Base-by-base conservation (phyloP, 2,329 filamentous ascomycete genomes). In the Scytalidium lignicola region DNA sequence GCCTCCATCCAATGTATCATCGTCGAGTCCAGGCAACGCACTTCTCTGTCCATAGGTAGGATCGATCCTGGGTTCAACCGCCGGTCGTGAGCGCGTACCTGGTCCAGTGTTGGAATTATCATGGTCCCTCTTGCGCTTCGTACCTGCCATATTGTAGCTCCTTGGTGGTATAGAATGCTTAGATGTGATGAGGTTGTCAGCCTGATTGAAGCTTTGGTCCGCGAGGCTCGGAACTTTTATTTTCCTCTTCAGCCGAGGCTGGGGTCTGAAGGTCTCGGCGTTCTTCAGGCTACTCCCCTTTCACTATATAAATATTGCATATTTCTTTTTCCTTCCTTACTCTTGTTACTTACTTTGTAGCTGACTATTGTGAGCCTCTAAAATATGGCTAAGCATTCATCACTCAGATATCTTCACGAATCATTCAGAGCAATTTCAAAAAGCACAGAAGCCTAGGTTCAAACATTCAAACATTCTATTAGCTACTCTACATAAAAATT, bases 41-140 rank as follows among this genome's bases (percentile, higher is more conserved):
- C 82, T 81, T 65, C 82, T 80, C 67, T 89, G 86, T 39, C 86
- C 86, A 65, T 82, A 88, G 2, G 80, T 78, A 9, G 80, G 76
- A 63, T 89, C 78, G 51, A 83, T 65, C 40, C 68, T 69, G 13
- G 56, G 57, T 46, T 63, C 60, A 10, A 51, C 53, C 12, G 53
- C 44, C 32, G 55, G 50, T 17, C 52, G 49, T 23, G 53, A 45
- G 15, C 58, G 51, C n/a, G 49, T 55, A 45, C 50, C 60, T 46
- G 57, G 55, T 1, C 55, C 32, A n/a, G 43, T 17, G 22, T 47
- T 45, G n/a, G 48, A 41, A 26, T 50, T 47, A 21, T 58, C 50
- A 1, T 51, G 46, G 8, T 46, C 50, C 21, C 51, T 46, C 46
- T 60, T 61, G 9, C 58, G 56, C 48, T 59, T 62, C 9, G 37